Percentiles rank a stretch among this genome's conserved stretches.
Conservation (phyloP, 164 flowering plant genomes). For the Cinnamomum micranthum region DNA sequence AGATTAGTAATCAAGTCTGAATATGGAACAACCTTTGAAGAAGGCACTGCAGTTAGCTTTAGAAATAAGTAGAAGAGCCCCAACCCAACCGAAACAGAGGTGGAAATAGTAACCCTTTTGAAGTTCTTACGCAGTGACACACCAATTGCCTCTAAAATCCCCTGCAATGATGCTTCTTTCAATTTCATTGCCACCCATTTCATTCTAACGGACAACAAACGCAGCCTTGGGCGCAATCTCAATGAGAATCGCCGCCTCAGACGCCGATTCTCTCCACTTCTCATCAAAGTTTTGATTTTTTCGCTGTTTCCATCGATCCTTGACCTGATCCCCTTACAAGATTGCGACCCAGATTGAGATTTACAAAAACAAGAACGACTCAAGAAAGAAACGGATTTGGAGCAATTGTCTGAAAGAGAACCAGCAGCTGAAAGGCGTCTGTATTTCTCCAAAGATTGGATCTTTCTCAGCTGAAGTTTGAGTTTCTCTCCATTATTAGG, state of each 20-base stretch:
- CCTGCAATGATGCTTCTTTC: conserved; percentile 37
- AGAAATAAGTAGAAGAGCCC: conserved; percentile 70
- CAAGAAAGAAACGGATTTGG: conserved; percentile 22
- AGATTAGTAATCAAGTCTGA: conserved; percentile 74
- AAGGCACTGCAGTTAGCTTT: conserved; percentile 56
- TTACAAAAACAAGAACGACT: conserved; percentile 22
- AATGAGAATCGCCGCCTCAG: conserved; percentile 42
- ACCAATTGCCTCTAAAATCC: conserved; percentile 40
- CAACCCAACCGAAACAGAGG: conserved; percentile 42
- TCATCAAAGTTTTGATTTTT: conserved; percentile 22
- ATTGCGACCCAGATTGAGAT: conserved; percentile 21
- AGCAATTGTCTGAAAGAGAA: conserved; percentile 15
- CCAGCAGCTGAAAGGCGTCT: conserved; percentile 14
- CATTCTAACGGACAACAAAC: conserved; percentile 19
- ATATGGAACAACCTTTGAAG: conserved; percentile 71
- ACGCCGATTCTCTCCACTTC: conserved; percentile 16
- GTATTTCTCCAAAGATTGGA: conserved; percentile 19
- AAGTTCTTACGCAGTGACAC: conserved; percentile 49
- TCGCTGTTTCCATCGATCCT: conserved; percentile 22
- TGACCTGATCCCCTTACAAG: conserved; percentile 24
- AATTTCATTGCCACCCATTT: conserved; percentile 37
- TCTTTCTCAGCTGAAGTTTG: conserved; percentile 20
- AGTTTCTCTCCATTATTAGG: conserved; percentile 11
- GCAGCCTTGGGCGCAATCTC: conserved; percentile 70
- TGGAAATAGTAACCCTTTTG: conserved; percentile 39